Conservation (phyloP, 2,329 filamentous ascomycete species). For the Sordariomycetes sp. region DNA sequence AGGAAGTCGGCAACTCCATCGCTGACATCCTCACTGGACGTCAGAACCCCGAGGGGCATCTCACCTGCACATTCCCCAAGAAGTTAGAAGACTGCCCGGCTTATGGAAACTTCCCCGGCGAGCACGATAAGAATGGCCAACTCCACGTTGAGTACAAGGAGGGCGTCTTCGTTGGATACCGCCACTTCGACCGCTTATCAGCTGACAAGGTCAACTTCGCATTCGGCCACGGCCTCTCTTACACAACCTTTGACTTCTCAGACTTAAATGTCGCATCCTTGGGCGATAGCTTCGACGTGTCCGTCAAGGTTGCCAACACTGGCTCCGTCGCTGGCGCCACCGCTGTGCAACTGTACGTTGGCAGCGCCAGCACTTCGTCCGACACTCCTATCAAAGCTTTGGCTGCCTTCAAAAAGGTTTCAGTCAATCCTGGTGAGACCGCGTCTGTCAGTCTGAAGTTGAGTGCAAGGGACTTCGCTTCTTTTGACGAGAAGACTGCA, state of each 20-base stretch:
- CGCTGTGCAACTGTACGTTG: constrained; percentile 45
- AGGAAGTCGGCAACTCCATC: constrained; percentile 59
- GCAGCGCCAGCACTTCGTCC: constrained; percentile 3
- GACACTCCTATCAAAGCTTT: constrained; percentile 19
- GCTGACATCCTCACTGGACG: constrained; percentile 56
- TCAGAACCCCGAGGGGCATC: constrained; percentile 53
- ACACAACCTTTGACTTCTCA: constrained; percentile 53
- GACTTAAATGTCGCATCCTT: background rate
- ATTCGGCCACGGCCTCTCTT: constrained; percentile 67
- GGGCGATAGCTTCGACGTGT: background rate
- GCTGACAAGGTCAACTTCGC: constrained; percentile 48
- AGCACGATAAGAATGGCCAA: constrained; percentile 23
- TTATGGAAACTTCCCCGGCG: constrained; percentile 48
- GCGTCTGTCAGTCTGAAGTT: constrained; percentile 12
- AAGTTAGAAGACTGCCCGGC: constrained; percentile 52
- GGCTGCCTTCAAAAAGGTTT: constrained; percentile 18
- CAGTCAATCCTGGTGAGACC: constrained; percentile 8
- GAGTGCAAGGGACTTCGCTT: constrained; percentile 14
- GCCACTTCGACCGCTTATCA: constrained; percentile 51
- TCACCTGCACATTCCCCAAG: constrained; percentile 53
- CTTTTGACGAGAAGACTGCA: constrained; percentile 14
- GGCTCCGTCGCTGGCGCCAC: constrained; percentile 36
- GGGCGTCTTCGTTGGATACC: constrained; percentile 59
- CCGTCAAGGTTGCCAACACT: constrained; percentile 33
- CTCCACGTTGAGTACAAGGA: constrained; percentile 50